These are phyloP conservation scores for Fusarium praegraminearum DNA, from an alignment of 2,329 filamentous ascomycete genomes.

Conservation along the genomic window DNA sequence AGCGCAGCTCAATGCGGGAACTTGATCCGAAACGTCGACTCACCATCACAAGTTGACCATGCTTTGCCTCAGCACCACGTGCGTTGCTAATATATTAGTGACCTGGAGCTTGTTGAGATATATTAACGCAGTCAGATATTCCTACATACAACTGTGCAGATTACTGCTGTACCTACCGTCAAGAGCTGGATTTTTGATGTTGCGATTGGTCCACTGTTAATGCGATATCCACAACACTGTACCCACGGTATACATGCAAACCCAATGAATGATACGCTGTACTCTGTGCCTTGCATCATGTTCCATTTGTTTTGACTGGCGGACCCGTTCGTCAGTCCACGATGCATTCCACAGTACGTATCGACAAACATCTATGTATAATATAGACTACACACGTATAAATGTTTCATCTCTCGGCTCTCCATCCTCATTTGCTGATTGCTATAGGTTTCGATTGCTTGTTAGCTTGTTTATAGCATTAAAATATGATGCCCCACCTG, in stretches of 20 bases:
- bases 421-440: background rate
- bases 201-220: constrained; percentile 24
- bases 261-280: background rate
- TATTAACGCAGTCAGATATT: constrained; percentile 8
- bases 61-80: background rate
- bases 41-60: background rate
- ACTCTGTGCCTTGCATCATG: constrained; percentile 8
- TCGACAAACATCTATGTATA: constrained; percentile 12
- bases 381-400: background rate
- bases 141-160: background rate
- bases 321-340: background rate
- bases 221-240: constrained; percentile 14
- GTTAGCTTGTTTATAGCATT: constrained; percentile 6
- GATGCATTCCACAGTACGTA: background rate
- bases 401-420: constrained; percentile 9
- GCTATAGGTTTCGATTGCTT: background rate
- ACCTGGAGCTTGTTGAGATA: constrained; percentile 21
- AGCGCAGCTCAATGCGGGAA: constrained; percentile 3
- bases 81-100: constrained; percentile 12
- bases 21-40: constrained; percentile 20
- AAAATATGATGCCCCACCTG: background rate
- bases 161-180: background rate
- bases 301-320: constrained; percentile 13
- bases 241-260: background rate
- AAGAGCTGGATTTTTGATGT: constrained; percentile 6